Base-by-base conservation (phyloP, 148 eudicot species). In the Persicaria tinctoria region DNA sequence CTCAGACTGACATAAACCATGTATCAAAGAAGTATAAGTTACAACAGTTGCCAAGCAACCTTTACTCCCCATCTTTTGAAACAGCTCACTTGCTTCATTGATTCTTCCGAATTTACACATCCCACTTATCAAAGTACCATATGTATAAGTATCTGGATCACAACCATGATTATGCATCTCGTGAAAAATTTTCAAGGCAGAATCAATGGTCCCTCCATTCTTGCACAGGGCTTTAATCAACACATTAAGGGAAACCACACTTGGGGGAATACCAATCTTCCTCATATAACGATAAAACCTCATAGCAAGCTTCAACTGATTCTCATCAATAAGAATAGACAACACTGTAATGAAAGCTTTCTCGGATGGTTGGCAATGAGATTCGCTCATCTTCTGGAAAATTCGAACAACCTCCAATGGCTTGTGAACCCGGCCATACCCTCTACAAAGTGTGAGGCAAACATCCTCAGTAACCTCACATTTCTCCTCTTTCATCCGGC, bases 61-160 rank as follows among this genome's bases (percentile, higher is more conserved):
- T 72, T 83, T 86, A 13, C 72, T 70, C 66, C 80, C 86, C 99
- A 95, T 95, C 83, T 92, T 90, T 27, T 56, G 27, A 46, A 92
- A 85, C 76, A 95, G 87, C 80, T 86, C 91, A 73, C 74, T 84
- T 14, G 97, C 97, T 53, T 90, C 93, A 32, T 73, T 77, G 49
- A 72, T 73, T 79, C 88, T 90, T 66, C 89, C 89, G 49, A 74
- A 84, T 74, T 85, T 89, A 83, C 91, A 95, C 74, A 92, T 80
- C 68, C 97, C 97, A 82, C 84, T 86, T 55, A 95, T 86, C 86
- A 95, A 68, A 48, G 99, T 92, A 53, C 99, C 99, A 80, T 92
- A 95, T 2, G 97, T 87, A 79, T 90, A 90, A 0, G 91, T 80
- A 90, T 95, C 97, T 10, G 99, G 97, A 75, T 75, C 68, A 66